phyloP scores from a whole-genome alignment of 2,329 filamentous ascomycete species.

The Curvularia lunata region DNA sequence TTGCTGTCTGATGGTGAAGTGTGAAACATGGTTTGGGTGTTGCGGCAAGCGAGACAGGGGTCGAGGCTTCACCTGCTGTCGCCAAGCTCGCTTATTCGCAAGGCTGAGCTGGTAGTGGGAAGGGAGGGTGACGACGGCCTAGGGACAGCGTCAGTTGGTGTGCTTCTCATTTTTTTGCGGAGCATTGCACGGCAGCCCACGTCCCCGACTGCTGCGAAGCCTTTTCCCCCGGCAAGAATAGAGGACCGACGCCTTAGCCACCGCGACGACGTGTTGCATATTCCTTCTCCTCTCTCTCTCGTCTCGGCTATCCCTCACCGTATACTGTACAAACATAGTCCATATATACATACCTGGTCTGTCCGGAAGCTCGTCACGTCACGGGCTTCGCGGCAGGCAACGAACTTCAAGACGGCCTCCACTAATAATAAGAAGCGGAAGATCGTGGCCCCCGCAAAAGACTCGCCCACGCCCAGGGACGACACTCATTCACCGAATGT shows the following conservation, averaged over 20 bases:
- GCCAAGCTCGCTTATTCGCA: conserved; percentile 32
- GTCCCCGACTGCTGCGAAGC: conserved; percentile 18
- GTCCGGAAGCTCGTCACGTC: conserved; percentile 46
- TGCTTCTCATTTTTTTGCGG: conserved; percentile 31
- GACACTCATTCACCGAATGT: conserved; percentile 42
- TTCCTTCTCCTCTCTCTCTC: conserved; percentile 4
- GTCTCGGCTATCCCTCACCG: conserved; percentile 12
- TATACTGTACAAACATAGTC: not conserved
- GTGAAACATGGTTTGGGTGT: conserved; percentile 1
- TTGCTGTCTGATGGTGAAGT: not conserved
- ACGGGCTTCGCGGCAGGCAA: conserved; percentile 49
- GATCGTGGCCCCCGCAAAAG: conserved; percentile 47
- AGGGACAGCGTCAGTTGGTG: conserved; percentile 22
- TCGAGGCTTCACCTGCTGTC: conserved; percentile 5
- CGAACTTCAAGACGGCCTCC: conserved; percentile 51
- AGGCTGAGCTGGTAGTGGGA: conserved; percentile 22
- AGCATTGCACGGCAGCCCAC: conserved; percentile 31
- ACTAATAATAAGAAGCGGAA: conserved; percentile 57
- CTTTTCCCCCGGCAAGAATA: conserved; percentile 11
- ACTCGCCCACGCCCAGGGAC: conserved; percentile 18
- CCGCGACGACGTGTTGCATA: conserved; percentile 32
- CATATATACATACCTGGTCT: conserved; percentile 15
- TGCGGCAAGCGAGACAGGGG: conserved; percentile 8
- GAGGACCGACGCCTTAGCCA: conserved; percentile 9
- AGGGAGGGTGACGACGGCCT: conserved; percentile 24